Evolutionary conservation across 352 stramenopile genomes (phyloP), one percentile per base, ranked within the genome.

Genomic region (Pythium monospermum): DNA sequence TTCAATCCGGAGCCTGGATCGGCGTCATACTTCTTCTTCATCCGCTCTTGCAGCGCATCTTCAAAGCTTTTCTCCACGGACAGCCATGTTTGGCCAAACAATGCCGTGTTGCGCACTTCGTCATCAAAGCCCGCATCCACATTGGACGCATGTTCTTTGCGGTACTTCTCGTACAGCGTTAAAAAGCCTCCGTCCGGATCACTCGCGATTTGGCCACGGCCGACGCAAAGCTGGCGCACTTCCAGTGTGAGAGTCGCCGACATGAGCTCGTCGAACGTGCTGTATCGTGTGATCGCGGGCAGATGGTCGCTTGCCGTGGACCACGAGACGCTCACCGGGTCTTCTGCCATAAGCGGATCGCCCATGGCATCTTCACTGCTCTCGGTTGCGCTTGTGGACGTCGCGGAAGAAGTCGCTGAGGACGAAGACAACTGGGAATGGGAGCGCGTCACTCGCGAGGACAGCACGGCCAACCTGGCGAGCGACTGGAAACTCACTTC

Each of bases 201-300:
- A 2, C 73, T 91, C 5, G 84, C 73, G 59, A 95, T 92, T 71
- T 94, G 83, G 19, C 83, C 84, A 32, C 83, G 76, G 41, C 84
- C 84, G 44, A 89, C 78, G 19, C 74, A 68, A 21, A 94, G 64
- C 66, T 93, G 82, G 15, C 83, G 80, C 49, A 95, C 75, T 69
- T 95, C 84, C 8, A 95, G 64, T 15, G 84, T 95, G 36, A 95
- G 49, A 13, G 84, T 95, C 12, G 84, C 84, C 11, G 83, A 94
- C 81, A 95, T 95, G 45, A 93, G 70, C 64, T 95, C 84, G 69
- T 95, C 84, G 33, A 95, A 95, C 26, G 84, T 95, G 52, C 81
- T 91, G 64, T 94, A 92, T 0, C 84, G 78, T 19, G 81, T 94
- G 53, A 95, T 95, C 8, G 81, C 64, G 4, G 84, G 84, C 6